Evolutionary conservation across 352 stramenopile genomes (phyloP).

Genomic region (Albugo candida): DNA sequence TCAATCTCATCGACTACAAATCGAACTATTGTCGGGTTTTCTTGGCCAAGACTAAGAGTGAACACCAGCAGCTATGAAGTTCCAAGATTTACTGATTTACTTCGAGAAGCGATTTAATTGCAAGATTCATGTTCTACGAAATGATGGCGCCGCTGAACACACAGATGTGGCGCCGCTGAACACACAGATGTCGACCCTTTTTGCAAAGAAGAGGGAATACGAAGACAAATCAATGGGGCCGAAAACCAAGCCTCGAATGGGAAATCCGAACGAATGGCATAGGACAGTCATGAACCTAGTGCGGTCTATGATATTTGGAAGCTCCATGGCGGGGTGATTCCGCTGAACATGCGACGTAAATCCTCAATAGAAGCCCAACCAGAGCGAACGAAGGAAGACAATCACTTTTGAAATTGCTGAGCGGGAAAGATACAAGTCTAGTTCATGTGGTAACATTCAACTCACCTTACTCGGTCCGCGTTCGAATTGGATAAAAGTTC

Average conservation of each 20-base stretch:
- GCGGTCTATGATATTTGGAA: slow-evolving; percentile 14
- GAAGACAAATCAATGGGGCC: slow-evolving; percentile 9
- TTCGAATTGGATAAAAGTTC: neutral
- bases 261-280: slow-evolving; percentile 17
- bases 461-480: slow-evolving; percentile 2
- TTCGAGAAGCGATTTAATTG: no score
- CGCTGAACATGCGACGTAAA: neutral
- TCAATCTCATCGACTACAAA: no score
- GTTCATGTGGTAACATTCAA: slow-evolving; percentile 4
- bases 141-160: slow-evolving; percentile 1
- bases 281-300: slow-evolving; percentile 15
- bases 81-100: no score
- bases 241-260: slow-evolving; percentile 14
- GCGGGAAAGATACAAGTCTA: slow-evolving; percentile 1
- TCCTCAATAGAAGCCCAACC: neutral
- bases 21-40: no score
- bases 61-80: no score
- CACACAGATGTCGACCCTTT: slow-evolving; percentile 14
- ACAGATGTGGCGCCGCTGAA: slow-evolving; percentile 7
- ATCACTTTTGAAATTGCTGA: slow-evolving; percentile 3
- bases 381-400: neutral
- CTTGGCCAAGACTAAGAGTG: no score
- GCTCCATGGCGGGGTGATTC: slow-evolving; percentile 2
- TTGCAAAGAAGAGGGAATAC: slow-evolving; percentile 9
- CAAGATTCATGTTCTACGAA: neutral